Conservation (phyloP, 371 early-diverging fungal species). For the Saksenaea vasiformis region DNA sequence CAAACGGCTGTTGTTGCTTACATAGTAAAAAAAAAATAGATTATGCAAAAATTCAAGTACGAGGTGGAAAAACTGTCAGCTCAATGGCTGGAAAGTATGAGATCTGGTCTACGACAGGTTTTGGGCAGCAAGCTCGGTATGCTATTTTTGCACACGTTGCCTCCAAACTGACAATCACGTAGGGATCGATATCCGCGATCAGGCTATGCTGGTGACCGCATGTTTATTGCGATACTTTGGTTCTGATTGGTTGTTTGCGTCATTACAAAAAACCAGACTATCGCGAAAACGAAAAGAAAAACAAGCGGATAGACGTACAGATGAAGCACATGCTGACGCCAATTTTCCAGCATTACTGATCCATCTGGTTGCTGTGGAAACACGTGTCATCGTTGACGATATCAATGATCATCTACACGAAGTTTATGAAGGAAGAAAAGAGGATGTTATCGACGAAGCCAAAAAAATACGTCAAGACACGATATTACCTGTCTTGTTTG, state of each 20-base stretch:
- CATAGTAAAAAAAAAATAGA: slow-evolving; percentile 5
- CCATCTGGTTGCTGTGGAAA: slow-evolving; percentile 51
- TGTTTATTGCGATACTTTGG: slow-evolving; percentile 43
- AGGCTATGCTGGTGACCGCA: slow-evolving; percentile 28
- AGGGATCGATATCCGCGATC: slow-evolving; percentile 37
- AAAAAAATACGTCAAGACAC: slow-evolving; percentile 30
- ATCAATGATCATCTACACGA: slow-evolving; percentile 38
- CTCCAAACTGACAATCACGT: background rate
- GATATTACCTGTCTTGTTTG: slow-evolving; percentile 48
- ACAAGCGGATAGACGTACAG: slow-evolving; percentile 9
- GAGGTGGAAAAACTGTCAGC: slow-evolving; percentile 18
- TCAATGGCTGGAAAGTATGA: slow-evolving; percentile 22
- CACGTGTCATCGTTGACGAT: slow-evolving; percentile 54
- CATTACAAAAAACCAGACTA: slow-evolving; percentile 27
- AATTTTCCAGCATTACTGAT: slow-evolving; percentile 48
- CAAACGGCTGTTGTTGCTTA: background rate
- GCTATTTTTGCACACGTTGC: background rate
- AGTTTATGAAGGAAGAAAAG: slow-evolving; percentile 10
- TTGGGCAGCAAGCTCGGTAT: slow-evolving; percentile 40
- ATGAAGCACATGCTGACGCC: slow-evolving; percentile 24
- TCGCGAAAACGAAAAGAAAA: slow-evolving; percentile 28
- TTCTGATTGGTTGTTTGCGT: slow-evolving; percentile 46
- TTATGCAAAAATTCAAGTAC: slow-evolving; percentile 31
- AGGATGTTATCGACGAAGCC: slow-evolving; percentile 11
- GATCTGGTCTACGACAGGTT: slow-evolving; percentile 33